A percentile compares a stretch with the other conserved stretches of the same genome.
These are phyloP conservation scores for Nannizzia gypsea DNA, from an alignment of 2,329 filamentous ascomycete genomes.

Conservation along the genomic window DNA sequence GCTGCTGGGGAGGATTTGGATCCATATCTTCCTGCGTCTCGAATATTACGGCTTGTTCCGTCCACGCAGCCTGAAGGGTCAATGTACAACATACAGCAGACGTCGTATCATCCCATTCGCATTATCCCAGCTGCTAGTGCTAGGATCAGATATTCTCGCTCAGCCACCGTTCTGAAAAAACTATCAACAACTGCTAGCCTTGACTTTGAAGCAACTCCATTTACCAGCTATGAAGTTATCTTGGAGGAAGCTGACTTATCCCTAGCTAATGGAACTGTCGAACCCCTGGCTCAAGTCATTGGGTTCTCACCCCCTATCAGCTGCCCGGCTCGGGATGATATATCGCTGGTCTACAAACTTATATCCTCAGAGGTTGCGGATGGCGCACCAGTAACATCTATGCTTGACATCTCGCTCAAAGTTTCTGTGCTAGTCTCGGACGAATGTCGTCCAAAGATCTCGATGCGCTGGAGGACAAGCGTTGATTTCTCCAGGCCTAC, in stretches of 20 bases:
- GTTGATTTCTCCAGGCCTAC: conserved; percentile 39
- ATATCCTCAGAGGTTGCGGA: conserved; percentile 21
- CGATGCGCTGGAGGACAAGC: conserved; percentile 39
- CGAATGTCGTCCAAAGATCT: conserved; percentile 33
- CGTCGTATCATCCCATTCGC: conserved; percentile 42
- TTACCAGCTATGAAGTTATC: conserved; percentile 38
- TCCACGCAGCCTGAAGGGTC: conserved; percentile 38
- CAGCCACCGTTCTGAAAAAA: conserved; percentile 23
- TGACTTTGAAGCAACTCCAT: conserved; percentile 45
- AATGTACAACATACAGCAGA: conserved; percentile 43
- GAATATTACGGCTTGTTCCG: conserved; percentile 46
- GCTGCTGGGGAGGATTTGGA: conserved; percentile 30
- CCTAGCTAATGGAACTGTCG: conserved; percentile 38
- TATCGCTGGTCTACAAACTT: conserved; percentile 47
- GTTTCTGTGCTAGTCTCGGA: conserved; percentile 31
- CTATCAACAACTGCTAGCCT: conserved; percentile 42
- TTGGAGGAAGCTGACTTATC: conserved; percentile 39
- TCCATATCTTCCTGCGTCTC: conserved; percentile 46
- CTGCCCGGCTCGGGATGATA: conserved; percentile 44
- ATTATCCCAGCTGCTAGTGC: conserved; percentile 46
- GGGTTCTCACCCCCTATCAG: conserved; percentile 28
- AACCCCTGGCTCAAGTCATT: conserved; percentile 29
- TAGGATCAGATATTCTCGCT: conserved; percentile 43
- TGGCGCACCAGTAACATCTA: conserved; percentile 27
- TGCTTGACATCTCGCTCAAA: conserved; percentile 38